phyloP scores from a whole-genome alignment of 179 eudicot genomes.

The Beta macrorhiza region DNA sequence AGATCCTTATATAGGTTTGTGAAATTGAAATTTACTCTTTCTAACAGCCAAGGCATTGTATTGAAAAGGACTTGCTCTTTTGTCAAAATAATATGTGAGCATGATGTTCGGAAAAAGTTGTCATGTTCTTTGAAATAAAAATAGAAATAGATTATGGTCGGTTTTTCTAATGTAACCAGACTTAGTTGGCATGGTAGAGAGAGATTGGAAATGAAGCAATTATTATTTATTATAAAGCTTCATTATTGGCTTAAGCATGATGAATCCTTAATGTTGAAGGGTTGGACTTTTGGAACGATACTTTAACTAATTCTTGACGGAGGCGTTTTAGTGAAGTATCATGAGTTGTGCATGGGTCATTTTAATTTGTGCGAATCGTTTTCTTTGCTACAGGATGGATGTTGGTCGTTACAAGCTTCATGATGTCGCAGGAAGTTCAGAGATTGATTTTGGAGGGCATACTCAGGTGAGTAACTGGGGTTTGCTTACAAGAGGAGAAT shows the following conservation, averaged over 20 bases:
- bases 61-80: background rate
- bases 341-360: background rate
- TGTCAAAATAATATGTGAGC: background rate
- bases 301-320: background rate
- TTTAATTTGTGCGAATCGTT: background rate
- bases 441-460: conserved; percentile 30
- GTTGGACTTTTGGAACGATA: background rate
- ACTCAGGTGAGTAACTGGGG: conserved; percentile 31
- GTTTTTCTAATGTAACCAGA: background rate
- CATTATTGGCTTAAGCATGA: background rate
- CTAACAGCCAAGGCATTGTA: background rate
- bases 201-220: background rate
- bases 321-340: background rate
- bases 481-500: conserved; percentile 45
- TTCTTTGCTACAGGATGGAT: conserved; percentile 59
- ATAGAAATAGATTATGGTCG: background rate
- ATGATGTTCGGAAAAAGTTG: background rate
- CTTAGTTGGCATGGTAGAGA: background rate
- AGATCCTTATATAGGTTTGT: background rate
- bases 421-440: conserved; percentile 36
- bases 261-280: background rate
- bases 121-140: background rate
- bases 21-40: background rate
- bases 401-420: conserved; percentile 73
- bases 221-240: background rate